phyloP scores from a whole-genome alignment of 768 basidiomycete species.

The Boletus speciosus region DNA sequence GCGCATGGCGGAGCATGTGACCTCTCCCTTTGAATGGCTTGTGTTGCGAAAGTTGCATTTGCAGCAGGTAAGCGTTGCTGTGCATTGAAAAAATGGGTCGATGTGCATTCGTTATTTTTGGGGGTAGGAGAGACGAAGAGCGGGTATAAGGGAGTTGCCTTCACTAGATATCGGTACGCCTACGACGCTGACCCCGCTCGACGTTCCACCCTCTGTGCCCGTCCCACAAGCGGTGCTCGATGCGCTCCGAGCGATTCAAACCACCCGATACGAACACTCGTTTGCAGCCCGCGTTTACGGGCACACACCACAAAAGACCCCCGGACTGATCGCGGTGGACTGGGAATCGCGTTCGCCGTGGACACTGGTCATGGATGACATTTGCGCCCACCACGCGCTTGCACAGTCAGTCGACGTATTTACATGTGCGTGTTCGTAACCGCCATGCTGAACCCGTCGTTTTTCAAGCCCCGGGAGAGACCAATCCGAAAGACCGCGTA shows the following conservation, averaged over 20 bases:
- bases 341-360: conserved; percentile 72
- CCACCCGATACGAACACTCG: conserved; percentile 62
- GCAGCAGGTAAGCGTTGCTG: conserved; percentile 25
- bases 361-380: conserved; percentile 72
- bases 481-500: conserved; percentile 36
- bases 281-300: conserved; percentile 66
- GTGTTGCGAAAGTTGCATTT: conserved; percentile 46
- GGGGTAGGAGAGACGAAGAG: conserved; percentile 20
- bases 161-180: background rate
- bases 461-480: conserved; percentile 53
- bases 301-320: conserved; percentile 17
- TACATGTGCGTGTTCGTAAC: background rate
- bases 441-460: background rate
- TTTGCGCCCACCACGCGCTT: conserved; percentile 60
- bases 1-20: conserved; percentile 6
- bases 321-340: conserved; percentile 54
- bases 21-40: conserved; percentile 33
- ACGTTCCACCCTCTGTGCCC: conserved; percentile 22
- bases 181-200: conserved; percentile 26
- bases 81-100: background rate
- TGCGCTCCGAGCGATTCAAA: conserved; percentile 51
- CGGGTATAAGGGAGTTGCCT: conserved; percentile 5
- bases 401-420: conserved; percentile 44
- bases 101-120: background rate
- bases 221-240: conserved; percentile 39